Base-by-base conservation (phyloP, 1,284 basidiomycete genomes). In the Gomphus bonarii region DNA sequence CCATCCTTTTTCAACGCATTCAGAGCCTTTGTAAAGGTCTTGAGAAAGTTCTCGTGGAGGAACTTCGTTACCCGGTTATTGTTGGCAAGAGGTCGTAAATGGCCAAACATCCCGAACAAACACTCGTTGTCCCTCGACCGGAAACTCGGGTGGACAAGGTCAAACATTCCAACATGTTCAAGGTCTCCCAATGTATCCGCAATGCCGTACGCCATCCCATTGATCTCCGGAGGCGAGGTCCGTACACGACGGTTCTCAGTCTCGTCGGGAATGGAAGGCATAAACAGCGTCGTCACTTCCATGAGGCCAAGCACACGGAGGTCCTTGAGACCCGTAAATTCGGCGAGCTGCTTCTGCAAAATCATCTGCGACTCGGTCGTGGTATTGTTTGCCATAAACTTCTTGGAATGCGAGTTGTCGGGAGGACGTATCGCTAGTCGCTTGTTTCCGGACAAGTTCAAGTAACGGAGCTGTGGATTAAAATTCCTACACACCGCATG, bases 81-180 rank as follows among this genome's bases (percentile, higher is more conserved):
- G 40, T 76, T 77, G n/a, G 75, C 75, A 30, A 36, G 30, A 2
- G 84, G 82, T 33, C 85, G 79, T 2, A 84, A 76, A 1, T 85
- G 79, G 33, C 92, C 95, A 69, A 99, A 98, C 81, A 99, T 91
- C 18, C 94, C 97, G 65, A 99, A 95, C 28, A 99, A 75, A n/a
- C 91, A 92, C 70, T 97, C 91, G 64, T 85, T 80, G 48, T 82
- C 78, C 57, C 76, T 74, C 36, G 82, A 85, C 9, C 89, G 82
- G 73, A 95, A 97, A 62, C 89, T 80, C 20, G 89, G 87, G n/a
- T 93, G 82, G 6, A 95, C 95, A 22, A 98, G 78, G 69, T 99
- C 95, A 63, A 97, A 82, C 83, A 97, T 93, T 55, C 84, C 88
- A 43, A 98, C 78, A 54, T 84, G 79, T 53, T 91, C 87, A 53